Conservation (phyloP, 495 filamentous ascomycete species). For the Chaetomidium leptoderma region DNA sequence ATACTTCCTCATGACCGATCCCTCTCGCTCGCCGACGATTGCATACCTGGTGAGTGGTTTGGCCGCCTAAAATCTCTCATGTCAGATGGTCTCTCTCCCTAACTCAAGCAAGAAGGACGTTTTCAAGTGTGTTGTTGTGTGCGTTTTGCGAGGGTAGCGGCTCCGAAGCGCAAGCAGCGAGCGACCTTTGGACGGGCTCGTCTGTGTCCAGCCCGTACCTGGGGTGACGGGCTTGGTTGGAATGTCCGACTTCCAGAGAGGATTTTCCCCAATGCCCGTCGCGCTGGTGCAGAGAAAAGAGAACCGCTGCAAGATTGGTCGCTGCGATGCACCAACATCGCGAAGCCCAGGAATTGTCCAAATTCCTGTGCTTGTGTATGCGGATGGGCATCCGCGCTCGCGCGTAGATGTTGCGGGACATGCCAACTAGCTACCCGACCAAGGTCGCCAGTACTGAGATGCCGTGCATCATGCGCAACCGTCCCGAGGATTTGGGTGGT, state of each 20-base stretch:
- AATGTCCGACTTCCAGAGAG: background rate
- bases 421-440: constrained; percentile 2
- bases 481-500: constrained; percentile 1
- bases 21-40: constrained; percentile 25
- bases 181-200: background rate
- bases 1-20: constrained; percentile 23
- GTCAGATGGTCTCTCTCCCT: constrained; percentile 41
- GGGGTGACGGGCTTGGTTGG: background rate
- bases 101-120: constrained; percentile 26
- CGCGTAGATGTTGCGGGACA: background rate
- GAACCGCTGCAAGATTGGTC: background rate
- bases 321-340: constrained; percentile 6
- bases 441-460: background rate
- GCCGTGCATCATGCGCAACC: constrained; percentile 6
- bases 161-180: constrained; percentile 4
- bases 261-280: background rate
- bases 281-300: background rate
- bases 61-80: constrained; percentile 45
- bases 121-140: constrained; percentile 16
- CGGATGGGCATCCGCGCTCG: background rate
- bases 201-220: background rate
- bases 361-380: constrained; percentile 2
- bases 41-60: constrained; percentile 50
- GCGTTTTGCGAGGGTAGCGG: constrained; percentile 12
- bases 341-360: background rate